phyloP scores from a whole-genome alignment of 2,329 filamentous ascomycete species.

The Nannizzia gypsea region DNA sequence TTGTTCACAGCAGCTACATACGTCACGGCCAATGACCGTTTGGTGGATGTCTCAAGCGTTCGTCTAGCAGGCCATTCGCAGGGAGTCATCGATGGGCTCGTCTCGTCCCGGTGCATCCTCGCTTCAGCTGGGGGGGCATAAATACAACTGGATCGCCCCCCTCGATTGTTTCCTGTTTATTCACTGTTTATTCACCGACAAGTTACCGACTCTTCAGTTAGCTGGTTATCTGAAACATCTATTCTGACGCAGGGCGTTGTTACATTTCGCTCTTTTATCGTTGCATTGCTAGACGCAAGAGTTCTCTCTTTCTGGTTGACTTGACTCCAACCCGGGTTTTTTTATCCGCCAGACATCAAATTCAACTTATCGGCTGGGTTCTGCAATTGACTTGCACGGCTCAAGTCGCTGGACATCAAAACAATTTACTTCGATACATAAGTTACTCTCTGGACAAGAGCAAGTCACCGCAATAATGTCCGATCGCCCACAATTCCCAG shows the following conservation, averaged over 20 bases:
- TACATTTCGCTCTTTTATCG: too few species aligned
- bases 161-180: background rate
- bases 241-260: too few species aligned
- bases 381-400: background rate
- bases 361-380: background rate
- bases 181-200: too few species aligned
- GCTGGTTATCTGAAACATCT: too few species aligned
- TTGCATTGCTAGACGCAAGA: too few species aligned
- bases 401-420: background rate
- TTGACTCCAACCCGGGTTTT: background rate
- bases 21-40: background rate
- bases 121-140: background rate
- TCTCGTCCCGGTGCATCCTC: background rate
- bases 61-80: background rate
- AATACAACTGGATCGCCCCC: background rate
- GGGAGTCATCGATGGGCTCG: background rate
- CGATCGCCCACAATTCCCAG: background rate
- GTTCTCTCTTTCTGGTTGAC: too few species aligned
- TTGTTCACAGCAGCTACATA: background rate
- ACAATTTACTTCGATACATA: background rate
- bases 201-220: too few species aligned
- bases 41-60: background rate
- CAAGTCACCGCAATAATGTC: background rate
- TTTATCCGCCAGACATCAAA: too few species aligned
- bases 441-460: background rate